Base-by-base conservation (phyloP, 306 rosid genomes). In the Begonia masoniana region DNA sequence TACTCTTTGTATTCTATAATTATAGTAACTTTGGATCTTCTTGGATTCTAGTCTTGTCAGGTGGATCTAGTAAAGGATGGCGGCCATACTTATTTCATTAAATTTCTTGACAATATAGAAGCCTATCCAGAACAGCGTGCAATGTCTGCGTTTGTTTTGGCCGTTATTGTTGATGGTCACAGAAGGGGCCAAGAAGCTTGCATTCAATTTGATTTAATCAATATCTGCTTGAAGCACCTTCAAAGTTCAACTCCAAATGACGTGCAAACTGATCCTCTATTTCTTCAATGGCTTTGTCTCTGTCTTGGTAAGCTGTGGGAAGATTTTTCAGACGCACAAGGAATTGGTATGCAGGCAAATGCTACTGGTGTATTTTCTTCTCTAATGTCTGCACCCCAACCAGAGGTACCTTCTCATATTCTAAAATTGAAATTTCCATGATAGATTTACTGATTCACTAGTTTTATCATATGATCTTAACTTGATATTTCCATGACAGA, bases 251-350 rank as follows among this genome's bases (percentile, higher is more conserved):
- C 83, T 62, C 84, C 94, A 61, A 83, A 58, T 69, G 96, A 86
- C 58, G 63, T 77, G 41, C 95, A 83, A 63, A 76, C 83, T 39
- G 99, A 92, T 71, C 96, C 99, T 58, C 74, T 79, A 53, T 83
- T 87, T 83, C 99, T 92, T 76, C 99, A 87, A 64, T 92, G 99
- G 99, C 86, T 87, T 66, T 87, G 99, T 71, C 88, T 92, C 41
- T 92, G 99, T 79, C 68, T 87, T 63, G 99, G 99, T 45, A 92
- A 92, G 71, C 76, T 92, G 61, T 87, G 99, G 95, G 99, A 87
- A 66, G 99, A 87, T 58, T 87, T 68, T 46, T 10, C 75, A 36
- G 96, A 81, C 70, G 99, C 93, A 48, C 94, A 92, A 74, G 43
- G 76, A 56, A 64, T 92, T 6, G 99, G 93, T 65, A 59, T 92